Percentiles rank a stretch among this genome's conserved stretches.
Evolutionary conservation across 352 stramenopile genomes (phyloP).

Genomic region (Globisporangium solare): DNA sequence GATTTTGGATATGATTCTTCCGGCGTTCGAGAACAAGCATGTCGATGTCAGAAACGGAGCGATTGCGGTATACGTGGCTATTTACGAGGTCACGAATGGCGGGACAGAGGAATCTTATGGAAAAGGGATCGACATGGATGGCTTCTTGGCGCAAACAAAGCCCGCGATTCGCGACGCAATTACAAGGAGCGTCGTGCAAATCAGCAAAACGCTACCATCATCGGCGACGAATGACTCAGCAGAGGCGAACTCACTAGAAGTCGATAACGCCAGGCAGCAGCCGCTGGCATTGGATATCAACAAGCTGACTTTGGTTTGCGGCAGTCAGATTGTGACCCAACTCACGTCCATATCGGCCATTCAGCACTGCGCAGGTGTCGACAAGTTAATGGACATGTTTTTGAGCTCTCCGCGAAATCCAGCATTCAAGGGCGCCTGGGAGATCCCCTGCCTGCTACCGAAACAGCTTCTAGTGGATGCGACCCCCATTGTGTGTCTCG

Average conservation of each 20-base stretch:
- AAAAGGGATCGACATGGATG: constrained; percentile 44
- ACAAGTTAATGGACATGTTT: constrained; percentile 50
- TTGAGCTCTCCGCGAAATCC: constrained; percentile 21
- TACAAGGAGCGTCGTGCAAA: constrained; percentile 65
- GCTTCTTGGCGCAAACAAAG: constrained; percentile 58
- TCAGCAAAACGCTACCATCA: constrained; percentile 34
- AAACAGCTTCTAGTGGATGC: constrained; percentile 66
- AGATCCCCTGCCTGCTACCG: constrained; percentile 59
- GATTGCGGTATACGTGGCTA: constrained; percentile 55
- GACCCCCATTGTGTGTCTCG: constrained; percentile 40
- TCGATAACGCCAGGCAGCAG: constrained; percentile 52
- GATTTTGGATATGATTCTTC: constrained; percentile 43
- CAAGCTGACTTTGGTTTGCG: constrained; percentile 52
- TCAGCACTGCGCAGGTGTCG: constrained; percentile 47
- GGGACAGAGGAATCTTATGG: constrained; percentile 25
- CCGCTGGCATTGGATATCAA: constrained; percentile 51
- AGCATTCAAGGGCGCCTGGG: constrained; percentile 57
- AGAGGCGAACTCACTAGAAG: constrained; percentile 25
- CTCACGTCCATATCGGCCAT: constrained; percentile 35
- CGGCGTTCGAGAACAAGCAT: constrained; percentile 77
- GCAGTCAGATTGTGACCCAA: constrained; percentile 43
- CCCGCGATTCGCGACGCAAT: constrained; percentile 70
- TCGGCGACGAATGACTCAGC: constrained; percentile 9
- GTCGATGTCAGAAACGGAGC: constrained; percentile 74
- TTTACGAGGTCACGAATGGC: constrained; percentile 70